phyloP scores from a whole-genome alignment of 2,329 filamentous ascomycete species.

The Huntiella bhutanensis region DNA sequence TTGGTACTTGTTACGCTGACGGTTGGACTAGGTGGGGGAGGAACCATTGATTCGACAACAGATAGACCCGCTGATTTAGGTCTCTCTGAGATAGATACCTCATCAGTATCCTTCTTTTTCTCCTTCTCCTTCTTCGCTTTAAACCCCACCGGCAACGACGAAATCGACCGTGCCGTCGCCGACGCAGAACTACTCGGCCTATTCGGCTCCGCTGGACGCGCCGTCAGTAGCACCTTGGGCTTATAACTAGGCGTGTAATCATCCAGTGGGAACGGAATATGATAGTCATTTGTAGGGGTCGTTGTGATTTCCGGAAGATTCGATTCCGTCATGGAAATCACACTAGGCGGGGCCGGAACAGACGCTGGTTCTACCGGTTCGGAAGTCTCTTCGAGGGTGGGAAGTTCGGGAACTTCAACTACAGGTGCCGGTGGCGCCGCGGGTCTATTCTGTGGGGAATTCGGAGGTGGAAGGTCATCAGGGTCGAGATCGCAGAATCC shows the following conservation, averaged over 20 bases:
- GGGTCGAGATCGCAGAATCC: constrained; percentile 79
- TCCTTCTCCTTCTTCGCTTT: constrained; percentile 30
- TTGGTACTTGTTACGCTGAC: constrained; percentile 18
- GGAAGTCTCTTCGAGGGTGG: too few species aligned
- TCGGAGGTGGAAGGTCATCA: constrained; percentile 50
- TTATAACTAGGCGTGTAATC: constrained; percentile 28
- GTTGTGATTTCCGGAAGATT: too few species aligned
- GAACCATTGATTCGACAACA: constrained; percentile 5
- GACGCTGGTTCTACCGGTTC: too few species aligned
- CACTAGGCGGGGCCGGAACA: too few species aligned
- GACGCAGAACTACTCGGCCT: constrained; percentile 41
- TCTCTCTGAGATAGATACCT: constrained; percentile 14
- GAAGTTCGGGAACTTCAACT: constrained; percentile 69
- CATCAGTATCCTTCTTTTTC: constrained; percentile 15
- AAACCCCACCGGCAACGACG: constrained; percentile 63
- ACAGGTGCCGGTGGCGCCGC: constrained; percentile 45
- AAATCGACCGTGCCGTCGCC: constrained; percentile 50
- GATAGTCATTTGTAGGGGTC: too few species aligned
- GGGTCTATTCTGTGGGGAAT: constrained; percentile 74
- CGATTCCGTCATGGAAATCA: too few species aligned
- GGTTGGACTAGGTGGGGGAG: constrained; percentile 9
- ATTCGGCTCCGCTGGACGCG: constrained; percentile 52
- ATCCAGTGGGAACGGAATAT: too few species aligned
- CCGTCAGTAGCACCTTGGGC: constrained; percentile 76
- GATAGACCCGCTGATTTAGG: constrained; percentile 18